Evolutionary conservation across 140 eudicot genomes (phyloP).

Genomic region (Senecio squalidus): DNA sequence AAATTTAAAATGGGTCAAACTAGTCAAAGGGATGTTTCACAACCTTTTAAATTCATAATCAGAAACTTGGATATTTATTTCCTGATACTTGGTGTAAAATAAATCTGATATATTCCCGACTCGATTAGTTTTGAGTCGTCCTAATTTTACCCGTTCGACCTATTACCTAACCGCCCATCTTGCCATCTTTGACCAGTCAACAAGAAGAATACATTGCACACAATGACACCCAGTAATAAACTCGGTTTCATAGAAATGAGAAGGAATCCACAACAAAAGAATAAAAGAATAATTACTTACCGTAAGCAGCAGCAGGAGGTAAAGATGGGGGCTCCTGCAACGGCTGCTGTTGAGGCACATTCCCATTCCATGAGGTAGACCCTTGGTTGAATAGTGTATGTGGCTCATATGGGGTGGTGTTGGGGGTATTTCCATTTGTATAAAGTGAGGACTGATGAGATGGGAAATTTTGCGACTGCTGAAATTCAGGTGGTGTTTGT

Average conservation of each 20-base stretch:
- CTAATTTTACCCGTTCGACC: too few species aligned
- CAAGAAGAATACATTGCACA: too few species aligned
- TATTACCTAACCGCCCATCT: too few species aligned
- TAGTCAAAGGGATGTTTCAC: slow-evolving; percentile 2
- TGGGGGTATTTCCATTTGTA: slow-evolving; percentile 41
- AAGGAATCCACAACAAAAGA: not conserved
- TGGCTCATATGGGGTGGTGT: slow-evolving; percentile 29
- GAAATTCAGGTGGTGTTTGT: slow-evolving; percentile 43
- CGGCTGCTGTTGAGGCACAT: slow-evolving; percentile 39
- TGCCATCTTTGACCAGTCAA: too few species aligned
- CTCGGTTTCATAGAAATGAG: not conserved
- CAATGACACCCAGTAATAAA: too few species aligned
- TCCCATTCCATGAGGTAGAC: slow-evolving; percentile 56
- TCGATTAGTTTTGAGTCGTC: too few species aligned
- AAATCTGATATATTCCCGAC: too few species aligned
- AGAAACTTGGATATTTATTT: not conserved
- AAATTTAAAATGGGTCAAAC: slow-evolving; percentile 4
- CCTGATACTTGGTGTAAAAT: not conserved
- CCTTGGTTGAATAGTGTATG: slow-evolving; percentile 46
- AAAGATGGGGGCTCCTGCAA: slow-evolving; percentile 49
- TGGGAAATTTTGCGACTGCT: slow-evolving; percentile 44
- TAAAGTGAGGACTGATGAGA: slow-evolving; percentile 32
- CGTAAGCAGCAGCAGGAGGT: slow-evolving; percentile 58
- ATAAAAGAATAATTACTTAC: slow-evolving; percentile 44
- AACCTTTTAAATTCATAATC: not conserved